Evolutionary conservation across 768 basidiomycete species (phyloP), one percentile per base, ranked within the genome.

Genomic region (Termitomyces sp.): DNA sequence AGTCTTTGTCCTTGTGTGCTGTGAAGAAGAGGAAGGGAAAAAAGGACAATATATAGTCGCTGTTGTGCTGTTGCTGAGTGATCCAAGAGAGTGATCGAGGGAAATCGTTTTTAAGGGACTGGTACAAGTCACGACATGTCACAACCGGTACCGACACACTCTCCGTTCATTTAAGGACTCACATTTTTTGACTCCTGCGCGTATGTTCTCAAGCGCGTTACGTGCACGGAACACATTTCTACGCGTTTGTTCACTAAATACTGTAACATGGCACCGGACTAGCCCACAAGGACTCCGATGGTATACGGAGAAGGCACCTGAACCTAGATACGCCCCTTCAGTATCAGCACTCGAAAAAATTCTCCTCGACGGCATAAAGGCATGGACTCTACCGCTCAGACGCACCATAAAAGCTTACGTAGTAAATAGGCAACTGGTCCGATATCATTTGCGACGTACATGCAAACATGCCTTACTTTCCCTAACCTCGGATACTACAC

Each of bases 351-450:
- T 94, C 38, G 87, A 92, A 61, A 83, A 85, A 63, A 72, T 90
- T 37, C 72, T 93, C 21, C 67, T 81, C 17, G 85, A 89, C 64
- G 83, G 81, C 14, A 85, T 93, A 72, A 90, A 84, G 76, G 91
- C 86, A 60, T 31, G 68, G 64, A 26, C 48, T 54, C 33, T n/a
- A 9, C 28, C 28, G 37, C 19, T 17, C 8, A 9, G 8, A 23
- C 30, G 26, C 30, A 14, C 45, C 15, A 23, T 19, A 33, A 33
- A 41, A 70, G 38, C 79, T 78, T 4, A 68, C 76, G 78, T 42
- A 97, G 97, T 5, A 97, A 99, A 33, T 10, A 97, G 94, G 82
- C 87, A 1, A 89, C 90, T 28, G 97, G 97, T 0, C 95, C 97
- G 1, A 76, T 98, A 50, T 84, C 94, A 0, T 83, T 94, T 63